Evolutionary conservation across 2,329 filamentous ascomycete genomes (phyloP).

Genomic region (Lecanicillium sp.): DNA sequence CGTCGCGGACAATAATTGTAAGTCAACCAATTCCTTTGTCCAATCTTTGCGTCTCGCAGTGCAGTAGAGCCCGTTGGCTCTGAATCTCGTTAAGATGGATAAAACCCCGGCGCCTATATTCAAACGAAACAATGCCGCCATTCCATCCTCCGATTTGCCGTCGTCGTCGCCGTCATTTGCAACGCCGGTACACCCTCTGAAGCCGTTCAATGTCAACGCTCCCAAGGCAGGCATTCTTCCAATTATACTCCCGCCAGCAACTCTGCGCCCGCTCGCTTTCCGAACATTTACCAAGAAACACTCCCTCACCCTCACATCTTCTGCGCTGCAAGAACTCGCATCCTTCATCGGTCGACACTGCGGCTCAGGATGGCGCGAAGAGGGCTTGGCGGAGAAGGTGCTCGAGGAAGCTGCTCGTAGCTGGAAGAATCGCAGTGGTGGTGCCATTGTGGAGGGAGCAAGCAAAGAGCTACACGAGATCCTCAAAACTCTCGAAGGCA

Average conservation of each 20-base stretch:
- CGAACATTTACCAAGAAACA: slow-evolving; percentile 97
- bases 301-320: slow-evolving; percentile 82
- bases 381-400: slow-evolving; percentile 84
- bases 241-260: slow-evolving; percentile 80
- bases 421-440: slow-evolving; percentile 86
- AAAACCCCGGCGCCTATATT: slow-evolving; percentile 29
- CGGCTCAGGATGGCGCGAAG: slow-evolving; percentile 92
- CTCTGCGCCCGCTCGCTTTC: slow-evolving; percentile 83
- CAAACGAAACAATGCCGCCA: slow-evolving; percentile 23
- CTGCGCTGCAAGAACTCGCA: slow-evolving; percentile 76
- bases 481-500: slow-evolving; percentile 73
- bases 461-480: slow-evolving; percentile 72
- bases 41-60: neutral
- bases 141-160: slow-evolving; percentile 53
- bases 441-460: slow-evolving; percentile 81
- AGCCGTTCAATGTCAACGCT: slow-evolving; percentile 47
- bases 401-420: slow-evolving; percentile 83
- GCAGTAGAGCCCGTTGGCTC: neutral
- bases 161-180: slow-evolving; percentile 88
- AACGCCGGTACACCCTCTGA: slow-evolving; percentile 74
- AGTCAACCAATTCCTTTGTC: neutral
- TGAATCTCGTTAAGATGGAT: slow-evolving; percentile 23
- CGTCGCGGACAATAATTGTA: too few relatives aligned
- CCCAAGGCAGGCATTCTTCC: slow-evolving; percentile 65
- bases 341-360: slow-evolving; percentile 89